A percentile compares a stretch with the other conserved stretches of the same genome.
These are phyloP conservation scores for Hypholoma fasciculare DNA, from an alignment of 768 basidiomycete genomes.

Conservation along the genomic window DNA sequence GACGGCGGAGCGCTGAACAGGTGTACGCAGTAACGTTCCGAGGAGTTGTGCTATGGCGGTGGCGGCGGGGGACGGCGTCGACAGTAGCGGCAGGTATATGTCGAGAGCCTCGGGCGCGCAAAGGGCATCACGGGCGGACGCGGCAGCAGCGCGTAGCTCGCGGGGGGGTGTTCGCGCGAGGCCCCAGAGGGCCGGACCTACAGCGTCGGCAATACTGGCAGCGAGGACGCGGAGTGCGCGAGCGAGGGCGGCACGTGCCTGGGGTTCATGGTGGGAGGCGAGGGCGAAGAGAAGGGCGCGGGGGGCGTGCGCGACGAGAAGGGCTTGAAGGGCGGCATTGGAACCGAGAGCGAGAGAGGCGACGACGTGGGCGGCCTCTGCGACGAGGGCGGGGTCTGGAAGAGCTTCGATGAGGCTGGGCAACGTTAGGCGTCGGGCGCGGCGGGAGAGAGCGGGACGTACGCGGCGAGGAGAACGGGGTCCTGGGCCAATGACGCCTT, in stretches of 20 bases:
- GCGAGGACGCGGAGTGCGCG: slow-evolving; percentile 64
- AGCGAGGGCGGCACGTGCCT: slow-evolving; percentile 55
- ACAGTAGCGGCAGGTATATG: slow-evolving; percentile 63
- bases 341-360: slow-evolving; percentile 72
- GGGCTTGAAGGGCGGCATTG: slow-evolving; percentile 53
- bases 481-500: slow-evolving; percentile 63
- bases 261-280: slow-evolving; percentile 35
- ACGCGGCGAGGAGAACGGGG: slow-evolving; percentile 41
- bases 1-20: slow-evolving; percentile 48
- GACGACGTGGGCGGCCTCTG: slow-evolving; percentile 75
- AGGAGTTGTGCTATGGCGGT: slow-evolving; percentile 62
- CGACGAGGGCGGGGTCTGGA: slow-evolving; percentile 41
- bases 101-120: not conserved
- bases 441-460: not conserved
- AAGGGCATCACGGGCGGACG: not conserved
- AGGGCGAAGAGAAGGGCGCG: slow-evolving; percentile 65
- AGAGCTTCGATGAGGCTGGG: not conserved
- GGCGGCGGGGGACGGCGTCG: slow-evolving; percentile 24
- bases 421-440: not conserved
- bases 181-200: slow-evolving; percentile 72
- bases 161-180: slow-evolving; percentile 24
- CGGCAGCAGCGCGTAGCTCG: not conserved
- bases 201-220: slow-evolving; percentile 60
- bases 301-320: slow-evolving; percentile 58
- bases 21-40: slow-evolving; percentile 47